Conservation (phyloP, 148 eudicot species). For the Suaeda aralocaspica region DNA sequence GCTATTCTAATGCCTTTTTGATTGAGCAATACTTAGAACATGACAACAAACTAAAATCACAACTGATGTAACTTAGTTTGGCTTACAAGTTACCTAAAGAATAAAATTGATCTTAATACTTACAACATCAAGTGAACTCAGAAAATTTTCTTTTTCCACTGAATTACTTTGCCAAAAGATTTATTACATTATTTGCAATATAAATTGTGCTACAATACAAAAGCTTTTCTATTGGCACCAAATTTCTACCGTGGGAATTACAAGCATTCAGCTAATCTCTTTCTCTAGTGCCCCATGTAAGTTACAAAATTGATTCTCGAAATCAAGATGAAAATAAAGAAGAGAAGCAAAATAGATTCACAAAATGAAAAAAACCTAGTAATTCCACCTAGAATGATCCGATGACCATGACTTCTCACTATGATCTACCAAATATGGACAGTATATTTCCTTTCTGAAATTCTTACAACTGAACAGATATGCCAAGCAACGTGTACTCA, state of each 20-base stretch:
- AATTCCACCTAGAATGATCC: conserved; percentile 4
- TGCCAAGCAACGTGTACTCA: background rate
- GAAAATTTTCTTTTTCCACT: background rate
- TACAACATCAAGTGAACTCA: too few relatives aligned
- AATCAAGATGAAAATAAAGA: background rate
- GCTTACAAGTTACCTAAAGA: background rate
- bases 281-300: conserved; percentile 16
- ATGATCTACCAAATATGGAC: conserved; percentile 30
- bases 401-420: conserved; percentile 10
- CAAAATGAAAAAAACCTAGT: conserved; percentile 9
- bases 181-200: conserved; percentile 28
- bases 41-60: background rate
- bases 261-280: conserved; percentile 8
- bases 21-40: background rate
- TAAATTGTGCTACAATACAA: conserved; percentile 20
- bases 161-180: conserved; percentile 6
- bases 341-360: background rate
- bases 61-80: background rate
- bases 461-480: background rate
- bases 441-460: conserved; percentile 21
- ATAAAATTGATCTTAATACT: too few relatives aligned
- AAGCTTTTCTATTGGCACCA: conserved; percentile 15
- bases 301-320: conserved; percentile 22
- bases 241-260: conserved; percentile 10
- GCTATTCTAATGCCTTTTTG: background rate